Percentiles rank a stretch among this genome's conserved stretches.
Evolutionary conservation across 169 alveolate genomes (phyloP).

Genomic region (Plasmodium inui): DNA sequence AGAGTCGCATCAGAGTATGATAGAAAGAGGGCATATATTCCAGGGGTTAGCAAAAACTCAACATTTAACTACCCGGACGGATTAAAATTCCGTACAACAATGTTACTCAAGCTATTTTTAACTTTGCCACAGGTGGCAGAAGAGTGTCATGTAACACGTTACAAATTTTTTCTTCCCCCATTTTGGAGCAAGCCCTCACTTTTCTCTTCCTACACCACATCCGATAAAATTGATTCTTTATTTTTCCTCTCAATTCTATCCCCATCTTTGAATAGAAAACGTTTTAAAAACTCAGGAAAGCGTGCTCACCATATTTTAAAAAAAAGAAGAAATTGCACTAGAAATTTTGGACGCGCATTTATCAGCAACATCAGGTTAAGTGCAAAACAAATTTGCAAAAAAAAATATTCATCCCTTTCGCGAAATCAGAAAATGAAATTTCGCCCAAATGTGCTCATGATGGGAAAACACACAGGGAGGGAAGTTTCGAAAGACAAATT

Average conservation of each 20-base stretch:
- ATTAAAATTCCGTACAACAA: neutral
- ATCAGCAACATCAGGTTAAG: neutral
- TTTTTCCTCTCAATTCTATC: neutral
- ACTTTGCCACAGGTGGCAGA: neutral
- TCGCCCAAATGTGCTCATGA: slow-evolving; percentile 2
- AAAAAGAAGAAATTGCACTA: slow-evolving; percentile 1
- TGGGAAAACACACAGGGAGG: neutral
- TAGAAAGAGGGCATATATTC: neutral
- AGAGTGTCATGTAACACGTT: neutral
- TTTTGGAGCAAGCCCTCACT: neutral
- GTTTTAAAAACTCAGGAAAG: neutral
- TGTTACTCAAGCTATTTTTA: neutral
- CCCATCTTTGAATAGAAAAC: slow-evolving; percentile 9
- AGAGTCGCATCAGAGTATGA: neutral
- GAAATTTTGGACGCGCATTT: neutral
- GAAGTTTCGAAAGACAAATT: neutral
- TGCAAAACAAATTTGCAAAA: neutral
- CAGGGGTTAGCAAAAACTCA: neutral
- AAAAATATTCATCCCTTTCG: neutral
- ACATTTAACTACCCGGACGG: neutral
- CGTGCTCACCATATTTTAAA: neutral
- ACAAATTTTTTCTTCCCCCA: neutral
- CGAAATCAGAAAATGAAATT: neutral
- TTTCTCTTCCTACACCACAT: neutral
- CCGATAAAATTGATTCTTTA: neutral